These are phyloP conservation scores for Fusarium xyrophilum DNA, from an alignment of 2,329 filamentous ascomycete species.

Conservation along the genomic window DNA sequence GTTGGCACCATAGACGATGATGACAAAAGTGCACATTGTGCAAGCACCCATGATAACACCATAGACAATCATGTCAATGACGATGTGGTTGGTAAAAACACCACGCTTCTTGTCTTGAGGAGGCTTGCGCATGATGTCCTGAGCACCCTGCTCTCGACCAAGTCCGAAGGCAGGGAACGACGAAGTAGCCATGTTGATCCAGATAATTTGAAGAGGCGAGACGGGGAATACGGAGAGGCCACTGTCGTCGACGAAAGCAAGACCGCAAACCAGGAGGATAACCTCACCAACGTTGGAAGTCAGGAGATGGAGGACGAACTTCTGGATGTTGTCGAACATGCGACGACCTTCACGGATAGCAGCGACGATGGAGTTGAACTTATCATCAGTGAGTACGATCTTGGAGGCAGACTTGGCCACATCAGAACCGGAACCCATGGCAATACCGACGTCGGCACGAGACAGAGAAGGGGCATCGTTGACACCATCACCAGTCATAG, in stretches of 20 bases:
- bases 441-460: conserved; percentile 83
- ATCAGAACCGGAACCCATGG: conserved; percentile 88
- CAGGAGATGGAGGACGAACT: conserved; percentile 82
- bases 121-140: conserved; percentile 80
- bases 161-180: conserved; percentile 88
- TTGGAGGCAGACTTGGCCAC: conserved; percentile 83
- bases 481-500: conserved; percentile 89
- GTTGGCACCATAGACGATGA: conserved; percentile 65
- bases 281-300: conserved; percentile 86
- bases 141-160: conserved; percentile 76
- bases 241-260: conserved; percentile 77
- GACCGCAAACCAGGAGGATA: conserved; percentile 78
- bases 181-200: conserved; percentile 94
- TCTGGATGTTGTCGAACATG: conserved; percentile 90
- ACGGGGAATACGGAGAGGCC: conserved; percentile 84
- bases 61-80: conserved; percentile 81
- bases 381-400: conserved; percentile 87
- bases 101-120: conserved; percentile 73
- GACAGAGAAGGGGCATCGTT: conserved; percentile 86
- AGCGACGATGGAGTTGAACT: conserved; percentile 85
- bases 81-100: conserved; percentile 79
- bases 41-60: conserved; percentile 78
- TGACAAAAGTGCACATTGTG: conserved; percentile 70
- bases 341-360: conserved; percentile 83
- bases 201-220: conserved; percentile 84